These are phyloP conservation scores for Leccinum longicurvipes DNA, from an alignment of 768 basidiomycete genomes.

Conservation along the genomic window DNA sequence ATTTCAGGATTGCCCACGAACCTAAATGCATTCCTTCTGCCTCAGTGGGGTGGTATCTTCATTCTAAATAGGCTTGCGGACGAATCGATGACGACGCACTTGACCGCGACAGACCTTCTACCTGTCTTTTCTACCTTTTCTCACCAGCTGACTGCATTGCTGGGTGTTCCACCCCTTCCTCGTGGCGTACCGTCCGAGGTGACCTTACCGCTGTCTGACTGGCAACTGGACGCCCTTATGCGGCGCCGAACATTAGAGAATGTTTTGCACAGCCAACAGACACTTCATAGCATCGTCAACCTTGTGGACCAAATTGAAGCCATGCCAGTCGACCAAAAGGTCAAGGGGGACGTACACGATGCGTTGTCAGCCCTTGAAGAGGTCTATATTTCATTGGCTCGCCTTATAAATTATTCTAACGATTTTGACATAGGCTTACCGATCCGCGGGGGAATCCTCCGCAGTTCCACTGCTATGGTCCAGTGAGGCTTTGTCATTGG, in stretches of 20 bases:
- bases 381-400: constrained; percentile 41
- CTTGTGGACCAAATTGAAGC: constrained; percentile 83
- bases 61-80: constrained; percentile 58
- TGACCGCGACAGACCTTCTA: constrained; percentile 42
- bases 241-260: constrained; percentile 72
- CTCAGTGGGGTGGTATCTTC: constrained; percentile 91
- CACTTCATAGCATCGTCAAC: constrained; percentile 76
- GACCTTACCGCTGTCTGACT: constrained; percentile 46
- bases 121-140: constrained; percentile 62
- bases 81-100: constrained; percentile 23
- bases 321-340: constrained; percentile 86
- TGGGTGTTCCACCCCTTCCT: constrained; percentile 72
- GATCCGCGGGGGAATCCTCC: constrained; percentile 17
- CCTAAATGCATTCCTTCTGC: constrained; percentile 77
- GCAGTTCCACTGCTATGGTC: constrained; percentile 53
- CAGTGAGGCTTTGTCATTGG: constrained; percentile 55
- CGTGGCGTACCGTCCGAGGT: constrained; percentile 35
- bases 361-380: constrained; percentile 71
- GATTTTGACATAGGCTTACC: constrained; percentile 22
- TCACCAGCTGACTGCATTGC: constrained; percentile 70
- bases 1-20: constrained; percentile 43
- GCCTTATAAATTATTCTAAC: constrained; percentile 7
- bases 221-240: constrained; percentile 81
- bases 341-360: constrained; percentile 65
- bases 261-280: constrained; percentile 61